A percentile compares a stretch with the other conserved stretches of the same genome.
Conservation (phyloP, 2,329 filamentous ascomycete species). For the Kalaharituber pfeilii region DNA sequence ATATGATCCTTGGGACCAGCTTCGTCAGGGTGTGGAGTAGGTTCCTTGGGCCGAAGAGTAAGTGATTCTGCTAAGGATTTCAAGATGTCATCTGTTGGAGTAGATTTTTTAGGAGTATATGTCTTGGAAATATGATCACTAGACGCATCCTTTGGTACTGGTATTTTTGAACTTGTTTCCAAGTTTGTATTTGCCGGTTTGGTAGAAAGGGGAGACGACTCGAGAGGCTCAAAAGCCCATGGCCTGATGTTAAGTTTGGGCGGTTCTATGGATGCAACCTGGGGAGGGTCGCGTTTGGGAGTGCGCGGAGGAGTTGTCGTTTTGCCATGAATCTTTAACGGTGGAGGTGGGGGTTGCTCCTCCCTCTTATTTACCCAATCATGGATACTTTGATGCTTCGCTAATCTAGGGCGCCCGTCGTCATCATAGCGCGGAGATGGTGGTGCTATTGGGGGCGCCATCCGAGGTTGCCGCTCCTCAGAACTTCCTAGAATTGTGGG, state of each 20-base stretch:
- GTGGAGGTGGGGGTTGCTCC: conserved; percentile 9
- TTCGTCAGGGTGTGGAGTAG: conserved; percentile 1
- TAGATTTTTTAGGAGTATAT: background rate
- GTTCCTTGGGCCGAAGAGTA: background rate
- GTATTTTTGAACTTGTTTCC: background rate
- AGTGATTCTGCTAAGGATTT: background rate
- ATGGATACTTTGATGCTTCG: conserved; percentile 16
- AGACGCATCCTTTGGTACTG: background rate
- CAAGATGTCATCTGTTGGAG: background rate
- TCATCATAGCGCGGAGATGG: background rate
- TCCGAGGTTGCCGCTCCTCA: background rate
- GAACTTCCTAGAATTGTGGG: background rate
- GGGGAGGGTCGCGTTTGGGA: no score
- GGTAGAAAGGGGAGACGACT: conserved; percentile 6
- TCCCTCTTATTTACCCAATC: conserved; percentile 17
- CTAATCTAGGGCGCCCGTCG: background rate
- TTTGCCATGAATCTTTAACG: background rate
- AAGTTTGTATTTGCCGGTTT: background rate
- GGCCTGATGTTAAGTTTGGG: conserved; percentile 12
- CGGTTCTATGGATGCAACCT: conserved; percentile 4
- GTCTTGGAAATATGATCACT: background rate
- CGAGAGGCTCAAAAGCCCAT: conserved; percentile 15
- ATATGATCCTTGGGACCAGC: conserved; percentile 18
- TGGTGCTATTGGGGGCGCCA: background rate
- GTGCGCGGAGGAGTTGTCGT: background rate